Conservation (phyloP, 1,284 basidiomycete genomes). For the Mycena citricolor region DNA sequence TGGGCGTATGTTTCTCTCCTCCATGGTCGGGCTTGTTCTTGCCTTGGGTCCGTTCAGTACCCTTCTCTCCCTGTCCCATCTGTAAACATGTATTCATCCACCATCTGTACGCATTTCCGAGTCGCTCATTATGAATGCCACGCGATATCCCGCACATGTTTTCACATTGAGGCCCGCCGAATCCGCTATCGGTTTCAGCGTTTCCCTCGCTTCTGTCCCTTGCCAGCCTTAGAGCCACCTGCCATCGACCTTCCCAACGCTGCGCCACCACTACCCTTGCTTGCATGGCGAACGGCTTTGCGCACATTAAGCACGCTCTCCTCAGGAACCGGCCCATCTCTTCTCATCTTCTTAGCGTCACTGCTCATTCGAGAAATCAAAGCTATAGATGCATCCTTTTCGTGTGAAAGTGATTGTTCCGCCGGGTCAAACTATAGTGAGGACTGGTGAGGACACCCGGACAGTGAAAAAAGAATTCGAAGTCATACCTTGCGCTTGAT, state of each 20-base stretch:
- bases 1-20: conserved; percentile 1
- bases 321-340: conserved; percentile 46
- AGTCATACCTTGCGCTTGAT: conserved; percentile 85
- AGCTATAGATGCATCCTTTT: conserved; percentile 74
- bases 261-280: conserved; percentile 63
- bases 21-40: too few relatives aligned
- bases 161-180: too few relatives aligned
- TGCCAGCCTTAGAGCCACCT: too few relatives aligned
- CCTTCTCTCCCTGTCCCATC: too few relatives aligned
- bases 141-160: too few relatives aligned
- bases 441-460: conserved; percentile 5
- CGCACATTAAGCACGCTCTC: conserved; percentile 75
- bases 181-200: too few relatives aligned
- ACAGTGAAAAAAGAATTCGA: not conserved
- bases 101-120: too few relatives aligned
- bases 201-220: conserved; percentile 16
- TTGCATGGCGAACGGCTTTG: conserved; percentile 83
- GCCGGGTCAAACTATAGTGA: conserved; percentile 73
- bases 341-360: conserved; percentile 60
- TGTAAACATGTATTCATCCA: too few relatives aligned
- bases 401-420: conserved; percentile 62
- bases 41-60: too few relatives aligned
- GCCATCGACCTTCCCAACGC: conserved; percentile 47
- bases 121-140: too few relatives aligned
- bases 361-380: conserved; percentile 79